Conservation (phyloP, 345 rosid species). For the Aquilaria malaccensis region DNA sequence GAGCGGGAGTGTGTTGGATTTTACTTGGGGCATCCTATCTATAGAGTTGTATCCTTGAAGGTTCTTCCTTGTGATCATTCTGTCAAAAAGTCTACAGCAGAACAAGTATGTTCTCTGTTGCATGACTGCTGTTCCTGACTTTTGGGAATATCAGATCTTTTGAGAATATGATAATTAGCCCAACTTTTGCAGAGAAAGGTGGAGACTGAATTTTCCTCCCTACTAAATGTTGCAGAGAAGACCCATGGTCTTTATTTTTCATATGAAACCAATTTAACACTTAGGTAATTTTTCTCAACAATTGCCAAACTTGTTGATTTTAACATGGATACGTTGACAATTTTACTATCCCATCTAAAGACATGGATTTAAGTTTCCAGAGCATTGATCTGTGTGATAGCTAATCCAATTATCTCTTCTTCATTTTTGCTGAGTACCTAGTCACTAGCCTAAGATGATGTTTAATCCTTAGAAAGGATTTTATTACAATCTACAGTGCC, state of each 20-base stretch:
- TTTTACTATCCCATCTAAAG: no score
- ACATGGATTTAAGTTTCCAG: no score
- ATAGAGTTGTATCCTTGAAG: constrained; percentile 67
- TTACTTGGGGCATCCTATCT: constrained; percentile 79
- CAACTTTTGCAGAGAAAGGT: constrained; percentile 58
- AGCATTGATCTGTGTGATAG: no score
- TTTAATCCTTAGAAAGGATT: no score
- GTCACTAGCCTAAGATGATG: no score
- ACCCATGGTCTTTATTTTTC: constrained; percentile 88
- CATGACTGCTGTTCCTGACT: background rate
- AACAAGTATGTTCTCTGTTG: constrained; percentile 46
- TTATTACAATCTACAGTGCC: constrained; percentile 36
- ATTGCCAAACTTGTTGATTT: background rate
- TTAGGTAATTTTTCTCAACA: constrained; percentile 42
- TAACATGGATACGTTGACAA: background rate
- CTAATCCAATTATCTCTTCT: no score
- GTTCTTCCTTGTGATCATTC: constrained; percentile 87
- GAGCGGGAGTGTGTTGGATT: constrained; percentile 79
- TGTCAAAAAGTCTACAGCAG: constrained; percentile 56
- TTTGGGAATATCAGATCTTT: constrained; percentile 6
- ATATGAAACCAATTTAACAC: constrained; percentile 76
- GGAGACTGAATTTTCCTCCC: constrained; percentile 70
- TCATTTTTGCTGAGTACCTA: no score
- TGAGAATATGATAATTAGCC: constrained; percentile 7
- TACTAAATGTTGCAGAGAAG: constrained; percentile 69